Conservation (phyloP, 176 grass and related monocot species). For the Bonia amplexicaulis region DNA sequence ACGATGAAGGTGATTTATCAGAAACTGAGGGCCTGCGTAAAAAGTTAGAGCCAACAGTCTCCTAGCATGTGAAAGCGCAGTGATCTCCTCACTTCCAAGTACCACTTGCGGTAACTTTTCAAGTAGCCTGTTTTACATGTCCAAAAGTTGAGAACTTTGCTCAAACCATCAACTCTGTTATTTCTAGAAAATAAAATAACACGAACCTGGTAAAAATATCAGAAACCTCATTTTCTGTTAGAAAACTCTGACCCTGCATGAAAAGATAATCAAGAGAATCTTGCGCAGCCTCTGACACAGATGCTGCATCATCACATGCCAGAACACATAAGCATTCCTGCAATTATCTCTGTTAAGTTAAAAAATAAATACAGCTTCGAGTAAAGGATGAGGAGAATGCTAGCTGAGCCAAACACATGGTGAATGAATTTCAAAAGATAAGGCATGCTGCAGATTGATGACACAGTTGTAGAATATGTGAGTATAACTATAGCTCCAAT, state of each 20-base stretch:
- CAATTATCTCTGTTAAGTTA: slow-evolving; percentile 37
- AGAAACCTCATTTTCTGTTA: slow-evolving; percentile 76
- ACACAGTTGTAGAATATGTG: background rate
- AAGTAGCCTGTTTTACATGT: slow-evolving; percentile 56
- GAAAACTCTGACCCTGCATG: slow-evolving; percentile 42
- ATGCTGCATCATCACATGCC: slow-evolving; percentile 54
- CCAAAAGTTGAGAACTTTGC: slow-evolving; percentile 32
- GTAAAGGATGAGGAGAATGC: background rate
- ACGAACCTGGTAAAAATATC: slow-evolving; percentile 80
- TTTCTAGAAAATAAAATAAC: slow-evolving; percentile 33
- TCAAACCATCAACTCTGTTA: slow-evolving; percentile 25
- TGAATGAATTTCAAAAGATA: slow-evolving; percentile 22
- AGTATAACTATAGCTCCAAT: slow-evolving; percentile 1
- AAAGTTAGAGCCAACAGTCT: slow-evolving; percentile 77
- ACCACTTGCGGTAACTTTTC: slow-evolving; percentile 69
- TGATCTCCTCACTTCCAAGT: slow-evolving; percentile 76
- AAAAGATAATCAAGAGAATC: slow-evolving; percentile 71
- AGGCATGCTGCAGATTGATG: background rate
- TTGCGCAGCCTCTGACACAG: slow-evolving; percentile 73
- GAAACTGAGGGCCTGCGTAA: slow-evolving; percentile 80
- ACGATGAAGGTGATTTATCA: slow-evolving; percentile 66
- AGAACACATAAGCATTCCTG: slow-evolving; percentile 91
- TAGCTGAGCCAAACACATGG: background rate
- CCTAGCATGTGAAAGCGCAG: slow-evolving; percentile 72
- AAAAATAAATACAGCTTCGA: slow-evolving; percentile 26